Evolutionary conservation across 2,329 filamentous ascomycete species (phyloP).

Genomic region (Pestalotiopsis sp.): DNA sequence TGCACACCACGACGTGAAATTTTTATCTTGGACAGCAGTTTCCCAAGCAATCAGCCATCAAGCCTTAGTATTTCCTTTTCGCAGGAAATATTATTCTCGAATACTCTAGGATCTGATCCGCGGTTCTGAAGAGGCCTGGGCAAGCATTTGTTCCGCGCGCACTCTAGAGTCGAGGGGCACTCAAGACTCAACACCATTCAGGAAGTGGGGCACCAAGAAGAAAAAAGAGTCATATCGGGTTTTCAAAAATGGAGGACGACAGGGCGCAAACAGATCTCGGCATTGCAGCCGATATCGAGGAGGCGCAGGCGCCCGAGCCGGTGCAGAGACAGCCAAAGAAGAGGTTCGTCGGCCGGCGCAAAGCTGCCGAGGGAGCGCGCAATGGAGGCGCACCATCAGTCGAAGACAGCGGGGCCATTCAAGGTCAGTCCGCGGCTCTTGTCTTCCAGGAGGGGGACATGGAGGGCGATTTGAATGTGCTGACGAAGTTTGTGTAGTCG

Average conservation of each 20-base stretch:
- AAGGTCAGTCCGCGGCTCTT: conserved; percentile 53
- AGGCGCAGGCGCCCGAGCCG: conserved; percentile 38
- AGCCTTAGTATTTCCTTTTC: background rate
- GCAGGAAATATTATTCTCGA: background rate
- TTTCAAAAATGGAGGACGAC: conserved; percentile 71
- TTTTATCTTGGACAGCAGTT: background rate
- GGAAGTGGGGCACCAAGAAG: background rate
- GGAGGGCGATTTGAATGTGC: background rate
- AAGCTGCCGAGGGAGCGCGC: conserved; percentile 65
- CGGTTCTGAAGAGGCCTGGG: background rate
- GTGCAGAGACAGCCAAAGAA: conserved; percentile 76
- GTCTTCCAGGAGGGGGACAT: background rate
- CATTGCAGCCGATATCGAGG: conserved; percentile 67
- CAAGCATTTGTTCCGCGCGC: background rate
- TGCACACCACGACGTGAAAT: conserved; percentile 7
- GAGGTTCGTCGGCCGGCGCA: conserved; percentile 84
- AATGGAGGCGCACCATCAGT: conserved; percentile 39
- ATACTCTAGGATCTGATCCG: background rate
- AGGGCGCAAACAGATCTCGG: conserved; percentile 71
- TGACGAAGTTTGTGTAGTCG: conserved; percentile 50
- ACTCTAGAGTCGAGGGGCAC: background rate
- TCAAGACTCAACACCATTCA: background rate
- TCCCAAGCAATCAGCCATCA: background rate
- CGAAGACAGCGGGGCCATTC: conserved; percentile 67
- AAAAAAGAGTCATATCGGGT: background rate